Evolutionary conservation across 2,329 filamentous ascomycete genomes (phyloP), one percentile per base, ranked within the genome.

Genomic region (Colletotrichum magnum): DNA sequence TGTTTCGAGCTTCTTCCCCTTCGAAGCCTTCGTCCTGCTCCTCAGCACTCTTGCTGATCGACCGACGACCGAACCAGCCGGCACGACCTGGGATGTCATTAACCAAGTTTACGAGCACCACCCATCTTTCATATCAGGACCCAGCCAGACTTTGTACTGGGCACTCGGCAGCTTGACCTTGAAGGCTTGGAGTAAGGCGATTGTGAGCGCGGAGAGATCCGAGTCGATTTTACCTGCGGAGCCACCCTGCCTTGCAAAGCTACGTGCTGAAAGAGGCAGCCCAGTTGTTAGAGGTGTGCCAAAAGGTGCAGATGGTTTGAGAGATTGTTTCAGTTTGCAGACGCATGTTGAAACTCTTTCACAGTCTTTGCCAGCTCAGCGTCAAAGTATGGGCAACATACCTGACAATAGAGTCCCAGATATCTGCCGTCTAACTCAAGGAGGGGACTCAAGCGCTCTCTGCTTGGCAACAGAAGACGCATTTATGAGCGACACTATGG

Each of bases 1-100:
- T 71, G 79, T 84, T 73, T 82, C 83, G 58, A 78, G 79, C 18
- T 84, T 88, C 73, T 88, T 90, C 75, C 87, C 88, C 72, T 77
- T 86, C 57, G 87, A 88, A 65, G 78, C 88, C 16, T 86, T 89
- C 67, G 79, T 85, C 32, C 87, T 87, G 72, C 81, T 89, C 74
- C 82, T 85, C 0, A 85, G 85, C 3, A 85, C 88, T 73, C 80
- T 90, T 15, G 83, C 81, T 65, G 79, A 82, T 16, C 83, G 85
- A 26, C 82, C 81, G 0, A 79, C 78, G 2, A 86, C 86, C 5
- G 76, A 74, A 6, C 77, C 89, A 6, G 83, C 87, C 9, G 86
- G 88, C 52, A 81, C 83, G 21, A 87, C 84, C 1, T 90, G 88
- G 88, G 73, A 71, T 4, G 77, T 81, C n/a, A 77, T 88, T 6